A percentile compares a stretch with the other conserved stretches of the same genome.
These are phyloP conservation scores for Starmerella vaccinii DNA, from an alignment of 805 yeast genomes.

Conservation along the genomic window DNA sequence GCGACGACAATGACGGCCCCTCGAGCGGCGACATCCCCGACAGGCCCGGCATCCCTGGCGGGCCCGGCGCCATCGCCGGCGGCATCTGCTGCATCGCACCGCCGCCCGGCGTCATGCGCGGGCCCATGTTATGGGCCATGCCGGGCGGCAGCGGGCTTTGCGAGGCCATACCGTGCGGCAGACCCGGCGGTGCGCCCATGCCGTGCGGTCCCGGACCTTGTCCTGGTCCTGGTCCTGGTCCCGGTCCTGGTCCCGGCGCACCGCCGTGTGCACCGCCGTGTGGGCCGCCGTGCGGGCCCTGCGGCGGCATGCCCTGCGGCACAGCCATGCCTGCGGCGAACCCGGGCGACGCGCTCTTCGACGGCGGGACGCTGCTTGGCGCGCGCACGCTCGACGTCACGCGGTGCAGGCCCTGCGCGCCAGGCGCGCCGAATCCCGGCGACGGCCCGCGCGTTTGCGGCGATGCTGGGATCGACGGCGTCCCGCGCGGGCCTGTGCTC, in stretches of 20 bases:
- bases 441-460: conserved; percentile 5
- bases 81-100: conserved; percentile 3
- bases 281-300: not conserved
- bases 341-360: conserved; percentile 5
- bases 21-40: not conserved
- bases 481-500: conserved; percentile 5
- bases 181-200: not conserved
- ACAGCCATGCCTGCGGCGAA: not conserved
- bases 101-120: not conserved
- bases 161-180: not conserved
- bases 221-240: too few relatives aligned
- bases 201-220: not conserved
- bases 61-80: not conserved
- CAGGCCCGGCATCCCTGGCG: not conserved
- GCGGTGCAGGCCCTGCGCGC: not conserved
- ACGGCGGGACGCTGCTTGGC: not conserved
- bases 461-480: conserved; percentile 4
- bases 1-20: not conserved
- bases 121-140: not conserved
- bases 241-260: not conserved
- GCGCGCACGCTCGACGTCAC: not conserved
- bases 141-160: not conserved
- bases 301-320: conserved; percentile 1
- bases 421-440: conserved; percentile 2
- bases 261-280: not conserved